Evolutionary conservation across 495 filamentous ascomycete genomes (phyloP).

Genomic region (Hypoxylon cercidicola): DNA sequence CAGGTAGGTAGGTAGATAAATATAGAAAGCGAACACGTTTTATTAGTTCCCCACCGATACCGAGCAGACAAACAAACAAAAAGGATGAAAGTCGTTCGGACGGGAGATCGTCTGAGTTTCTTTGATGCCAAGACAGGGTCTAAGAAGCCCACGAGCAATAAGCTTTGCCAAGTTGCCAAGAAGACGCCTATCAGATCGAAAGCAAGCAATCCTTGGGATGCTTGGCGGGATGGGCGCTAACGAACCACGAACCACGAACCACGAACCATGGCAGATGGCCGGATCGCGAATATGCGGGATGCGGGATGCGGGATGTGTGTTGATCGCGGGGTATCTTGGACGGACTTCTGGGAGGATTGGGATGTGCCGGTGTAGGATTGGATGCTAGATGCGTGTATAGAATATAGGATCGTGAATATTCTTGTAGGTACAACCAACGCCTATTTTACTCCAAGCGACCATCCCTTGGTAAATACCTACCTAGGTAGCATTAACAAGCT

Average conservation of each 20-base stretch:
- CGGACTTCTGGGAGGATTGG: conserved; percentile 13
- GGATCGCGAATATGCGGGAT: too few relatives aligned
- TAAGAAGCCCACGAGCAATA: conserved; percentile 43
- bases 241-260: too few relatives aligned
- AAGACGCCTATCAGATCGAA: conserved; percentile 27
- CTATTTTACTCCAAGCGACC: too few relatives aligned
- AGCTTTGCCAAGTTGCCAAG: conserved; percentile 49
- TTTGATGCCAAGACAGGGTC: conserved; percentile 38
- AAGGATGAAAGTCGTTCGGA: background rate
- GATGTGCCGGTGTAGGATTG: too few relatives aligned
- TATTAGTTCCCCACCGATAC: background rate
- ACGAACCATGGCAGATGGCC: conserved; percentile 4
- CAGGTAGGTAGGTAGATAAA: conserved; percentile 17
- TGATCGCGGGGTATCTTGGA: conserved; percentile 28
- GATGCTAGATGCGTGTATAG: too few relatives aligned
- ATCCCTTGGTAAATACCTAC: too few relatives aligned
- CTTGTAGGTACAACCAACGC: too few relatives aligned
- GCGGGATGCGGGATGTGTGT: too few relatives aligned
- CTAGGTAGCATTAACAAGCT: too few relatives aligned
- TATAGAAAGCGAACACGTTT: conserved; percentile 9
- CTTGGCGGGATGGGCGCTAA: conserved; percentile 27
- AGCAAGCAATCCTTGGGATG: conserved; percentile 34
- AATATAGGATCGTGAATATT: too few relatives aligned
- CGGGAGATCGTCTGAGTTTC: conserved; percentile 20
- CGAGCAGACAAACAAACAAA: too few relatives aligned